These are phyloP conservation scores for Stropharia rugosoannulata DNA, from an alignment of 768 basidiomycete species.

Conservation along the genomic window DNA sequence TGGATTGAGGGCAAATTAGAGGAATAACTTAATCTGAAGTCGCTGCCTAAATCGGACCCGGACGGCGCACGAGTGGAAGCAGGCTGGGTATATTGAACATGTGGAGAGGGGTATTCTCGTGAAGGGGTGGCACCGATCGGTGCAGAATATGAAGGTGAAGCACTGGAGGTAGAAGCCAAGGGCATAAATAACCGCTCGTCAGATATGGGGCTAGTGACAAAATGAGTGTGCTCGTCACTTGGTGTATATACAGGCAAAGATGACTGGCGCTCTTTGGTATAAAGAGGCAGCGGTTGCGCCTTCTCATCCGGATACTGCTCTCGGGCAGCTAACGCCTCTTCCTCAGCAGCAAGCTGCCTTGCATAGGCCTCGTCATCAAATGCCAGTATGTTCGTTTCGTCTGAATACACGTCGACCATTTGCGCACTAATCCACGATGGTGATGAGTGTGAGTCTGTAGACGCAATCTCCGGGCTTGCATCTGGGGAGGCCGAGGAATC, in stretches of 20 bases:
- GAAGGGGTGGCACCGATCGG: not conserved
- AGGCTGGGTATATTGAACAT: not conserved
- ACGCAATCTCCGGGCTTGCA: not conserved
- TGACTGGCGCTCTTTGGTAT: not conserved
- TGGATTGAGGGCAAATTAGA: not conserved
- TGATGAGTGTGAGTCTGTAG: not conserved
- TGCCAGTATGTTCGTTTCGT: constrained; percentile 15
- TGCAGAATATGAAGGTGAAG: not conserved
- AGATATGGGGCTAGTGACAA: not conserved
- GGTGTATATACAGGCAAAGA: constrained; percentile 1
- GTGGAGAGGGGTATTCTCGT: not conserved
- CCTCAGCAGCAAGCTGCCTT: constrained; percentile 39
- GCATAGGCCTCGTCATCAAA: constrained; percentile 47
- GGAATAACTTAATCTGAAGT: not conserved
- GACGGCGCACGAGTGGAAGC: not conserved
- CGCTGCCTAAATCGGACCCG: not conserved
- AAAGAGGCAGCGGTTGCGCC: constrained; percentile 4
- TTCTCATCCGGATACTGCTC: constrained; percentile 16
- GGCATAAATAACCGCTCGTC: not conserved
- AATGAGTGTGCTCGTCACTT: not conserved
- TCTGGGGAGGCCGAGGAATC: not conserved
- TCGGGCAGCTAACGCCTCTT: constrained; percentile 24
- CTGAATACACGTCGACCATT: not conserved
- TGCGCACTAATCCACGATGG: not conserved
- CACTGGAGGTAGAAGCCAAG: not conserved